Evolutionary conservation across 2,329 filamentous ascomycete genomes (phyloP), one percentile per base, ranked within the genome.

Genomic region (Bipolaris bicolor): DNA sequence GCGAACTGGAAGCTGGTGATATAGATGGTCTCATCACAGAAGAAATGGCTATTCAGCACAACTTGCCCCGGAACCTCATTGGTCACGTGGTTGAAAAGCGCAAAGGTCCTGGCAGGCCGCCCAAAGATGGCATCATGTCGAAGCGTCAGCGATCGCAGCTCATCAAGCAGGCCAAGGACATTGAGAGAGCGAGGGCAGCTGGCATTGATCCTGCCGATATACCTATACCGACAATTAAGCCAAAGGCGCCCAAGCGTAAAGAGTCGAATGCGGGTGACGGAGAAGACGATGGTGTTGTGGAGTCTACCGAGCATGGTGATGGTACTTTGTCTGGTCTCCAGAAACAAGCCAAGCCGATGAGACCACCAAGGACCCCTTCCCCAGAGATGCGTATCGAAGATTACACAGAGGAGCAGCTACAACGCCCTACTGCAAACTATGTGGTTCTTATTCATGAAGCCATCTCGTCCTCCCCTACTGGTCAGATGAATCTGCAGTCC

Each of bases 111-210:
- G 90, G 90, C n/a, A 81, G 90, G 51, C 90, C 90, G 18, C 90
- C 90, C 0, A 93, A 93, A 78, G 90, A 93, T 68, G 90, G 90
- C 26, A 84, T 92, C 71, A 91, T 92, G 86, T 93, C 90, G 1
- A 92, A 92, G 76, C 83, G 90, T 55, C 88, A 92, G 68, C 83
- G 88, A 64, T 82, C 86, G 16, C 74, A 87, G 46, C 82, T 87
- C 7, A 86, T 88, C 77, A 89, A 88, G 73, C 79, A 83, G 58
- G 75, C 79, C 39, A 79, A 82, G 61, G 83, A 84, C 59, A 73
- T 73, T n/a, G 76, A 78, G 37, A 76, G 72, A 52, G 76, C 75
- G 9, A 71, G 66, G 45, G 75, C 75, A 29, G 70, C 73, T 16
- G 77, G 76, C 18, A 67, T 76, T 18, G 75, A 78, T 55, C 71